Evolutionary conservation across 1,284 basidiomycete species (phyloP), one percentile per base, ranked within the genome.

Genomic region (Cutaneotrichosporon cyanovorans): DNA sequence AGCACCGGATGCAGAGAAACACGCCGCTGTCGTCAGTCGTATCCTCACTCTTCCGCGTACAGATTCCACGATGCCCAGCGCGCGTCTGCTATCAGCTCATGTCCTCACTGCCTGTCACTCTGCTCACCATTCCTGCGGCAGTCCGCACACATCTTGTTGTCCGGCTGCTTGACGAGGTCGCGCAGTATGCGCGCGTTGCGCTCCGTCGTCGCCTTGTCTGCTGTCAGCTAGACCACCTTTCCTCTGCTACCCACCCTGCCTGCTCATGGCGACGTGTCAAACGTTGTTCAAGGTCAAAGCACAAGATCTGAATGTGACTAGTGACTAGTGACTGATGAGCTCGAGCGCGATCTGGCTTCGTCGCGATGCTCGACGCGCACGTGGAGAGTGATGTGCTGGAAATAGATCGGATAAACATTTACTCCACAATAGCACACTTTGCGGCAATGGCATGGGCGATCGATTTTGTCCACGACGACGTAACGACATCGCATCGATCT

Each of bases 51-150:
- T n/a, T n/a, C n/a, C n/a, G n/a, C n/a, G n/a, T 68, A 90, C 82
- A 97, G 72, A 68, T 97, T 98, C 88, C 92, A 96, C 2, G 90
- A 92, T 18, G 93, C 93, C 93, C 93, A 98, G 65, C 93, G 78
- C 32, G 93, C 88, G 76, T 97, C 93, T 93, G 35, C 8, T 5
- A 22, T 30, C 21, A 33, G 36, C 12, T 6, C 16, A 8, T 19
- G 31, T 19, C 33, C 10, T 14, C 8, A n/a, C 40, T n/a, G 45
- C 40, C 40, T 7, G 25, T 12, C n/a, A n/a, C n/a, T n/a, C n/a
- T n/a, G 53, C 79, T 42, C 56, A 86, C 89, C 90, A 70, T 93
- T 91, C 57, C 83, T 81, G 67, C 92, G 90, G 75, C 90, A 95
- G 66, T 95, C 90, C 1, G 87, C 87, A 61, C 92, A 96, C 18